Conservation (phyloP, 2,329 filamentous ascomycete species). For the Malbranchea zuffiana region DNA sequence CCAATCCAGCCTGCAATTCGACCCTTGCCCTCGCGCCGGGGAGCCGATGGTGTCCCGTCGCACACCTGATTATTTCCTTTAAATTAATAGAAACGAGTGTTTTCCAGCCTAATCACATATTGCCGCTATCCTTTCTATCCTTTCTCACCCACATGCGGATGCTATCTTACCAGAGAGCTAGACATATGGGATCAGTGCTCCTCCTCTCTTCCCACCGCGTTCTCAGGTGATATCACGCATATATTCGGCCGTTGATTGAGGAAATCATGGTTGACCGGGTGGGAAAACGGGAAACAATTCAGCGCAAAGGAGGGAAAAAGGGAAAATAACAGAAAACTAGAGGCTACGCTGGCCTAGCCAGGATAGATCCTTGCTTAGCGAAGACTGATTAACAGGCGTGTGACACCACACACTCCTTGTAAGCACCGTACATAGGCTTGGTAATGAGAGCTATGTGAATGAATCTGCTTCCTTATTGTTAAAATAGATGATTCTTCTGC, state of each 20-base stretch:
- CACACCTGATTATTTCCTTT: conserved; percentile 98
- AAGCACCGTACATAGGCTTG: no score
- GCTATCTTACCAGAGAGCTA: background rate
- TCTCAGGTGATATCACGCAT: conserved; percentile 4
- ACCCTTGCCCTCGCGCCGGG: conserved; percentile 91
- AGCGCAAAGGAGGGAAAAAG: background rate
- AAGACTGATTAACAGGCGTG: no score
- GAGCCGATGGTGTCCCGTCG: conserved; percentile 98
- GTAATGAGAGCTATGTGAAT: no score
- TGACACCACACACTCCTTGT: no score
- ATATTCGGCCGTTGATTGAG: conserved; percentile 7
- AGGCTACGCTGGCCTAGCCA: no score
- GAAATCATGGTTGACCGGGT: no score
- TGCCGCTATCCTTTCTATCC: background rate
- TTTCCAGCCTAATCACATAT: background rate
- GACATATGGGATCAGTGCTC: background rate
- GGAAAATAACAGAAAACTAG: background rate
- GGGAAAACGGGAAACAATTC: no score
- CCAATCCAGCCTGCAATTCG: conserved; percentile 77
- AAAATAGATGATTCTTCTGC: no score
- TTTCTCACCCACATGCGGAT: background rate
- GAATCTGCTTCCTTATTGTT: no score
- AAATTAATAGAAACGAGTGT: conserved; percentile 26
- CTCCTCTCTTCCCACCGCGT: background rate
- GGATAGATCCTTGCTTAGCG: no score